These are phyloP conservation scores for Phytopythium delawarense DNA, from an alignment of 352 stramenopile species.

Conservation along the genomic window DNA sequence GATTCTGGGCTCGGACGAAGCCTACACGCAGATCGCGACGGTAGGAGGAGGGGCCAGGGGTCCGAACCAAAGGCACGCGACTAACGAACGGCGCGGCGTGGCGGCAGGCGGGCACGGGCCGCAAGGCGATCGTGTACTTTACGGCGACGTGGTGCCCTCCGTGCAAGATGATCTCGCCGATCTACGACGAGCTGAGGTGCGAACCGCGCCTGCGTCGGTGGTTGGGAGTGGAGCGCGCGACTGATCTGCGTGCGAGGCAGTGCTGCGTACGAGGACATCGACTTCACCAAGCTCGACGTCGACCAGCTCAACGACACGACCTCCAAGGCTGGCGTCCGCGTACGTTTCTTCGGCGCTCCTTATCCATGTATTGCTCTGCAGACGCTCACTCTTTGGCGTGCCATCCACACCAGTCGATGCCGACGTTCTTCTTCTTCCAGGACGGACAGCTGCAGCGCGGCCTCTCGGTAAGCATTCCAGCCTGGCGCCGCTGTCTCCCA, in stretches of 20 bases:
- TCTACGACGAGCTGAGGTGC: slow-evolving; percentile 84
- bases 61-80: not conserved
- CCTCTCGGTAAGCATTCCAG: slow-evolving; percentile 48
- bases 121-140: slow-evolving; percentile 87
- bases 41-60: slow-evolving; percentile 11
- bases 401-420: slow-evolving; percentile 60
- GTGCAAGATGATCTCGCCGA: slow-evolving; percentile 89
- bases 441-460: slow-evolving; percentile 73
- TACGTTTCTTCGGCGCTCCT: slow-evolving; percentile 21
- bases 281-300: slow-evolving; percentile 86
- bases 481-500: not conserved
- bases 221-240: not conserved
- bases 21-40: slow-evolving; percentile 64
- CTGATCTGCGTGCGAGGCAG: slow-evolving; percentile 14
- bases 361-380: too few species aligned
- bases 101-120: slow-evolving; percentile 45
- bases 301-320: slow-evolving; percentile 81
- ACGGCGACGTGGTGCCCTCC: slow-evolving; percentile 88
- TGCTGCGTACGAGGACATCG: slow-evolving; percentile 53
- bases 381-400: not conserved
- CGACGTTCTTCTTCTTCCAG: slow-evolving; percentile 84
- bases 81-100: not conserved
- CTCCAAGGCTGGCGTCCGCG: slow-evolving; percentile 71
- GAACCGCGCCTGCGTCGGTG: not conserved
- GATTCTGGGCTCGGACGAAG: slow-evolving; percentile 68